Base-by-base conservation (phyloP, 495 filamentous ascomycete genomes). In the Usnea hakonensis region DNA sequence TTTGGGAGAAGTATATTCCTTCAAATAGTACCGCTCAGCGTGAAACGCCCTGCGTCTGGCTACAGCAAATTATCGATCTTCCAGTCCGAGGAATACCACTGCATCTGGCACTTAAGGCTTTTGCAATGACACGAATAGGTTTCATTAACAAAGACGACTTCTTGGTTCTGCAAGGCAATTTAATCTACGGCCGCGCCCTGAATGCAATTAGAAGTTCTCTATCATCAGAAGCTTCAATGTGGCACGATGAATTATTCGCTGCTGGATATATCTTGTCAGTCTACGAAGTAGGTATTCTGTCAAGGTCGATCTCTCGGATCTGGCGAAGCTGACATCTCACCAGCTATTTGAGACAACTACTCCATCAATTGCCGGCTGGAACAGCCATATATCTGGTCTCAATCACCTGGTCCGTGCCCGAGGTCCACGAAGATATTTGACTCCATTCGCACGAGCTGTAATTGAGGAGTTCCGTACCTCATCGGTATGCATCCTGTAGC, bases 1-100 rank as follows among this genome's bases (percentile, higher is more conserved):
- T 67, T 7, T 64, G 57, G 65, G 61, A 56, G n/a, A 64, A 52
- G 16, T 64, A 57, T n/a, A 55, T 62, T 23, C 65, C 65, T 38
- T 32, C 23, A 4, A 46, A 55, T 10, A 19, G 46, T 17, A 44
- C 33, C 11, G 61, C 48, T n/a, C 64, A 64, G 21, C 30, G 32
- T 8, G 52, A 26, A n/a, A 30, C 48, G 44, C n/a, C 57, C 21
- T 46, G 30, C 35, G 30, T 44, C 33, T 66, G 64, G 64, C 30
- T 63, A 32, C 28, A 66, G 48, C 44, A 52, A 16, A 35, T 66
- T 16, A 60, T 66, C 21, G 5, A 19, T 38, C 43, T 50, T 13
- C 43, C 44, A 1, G 28, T 56, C 16, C 33, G 14, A 9, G 36
- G 40, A 9, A 21, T 40, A 4, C 56, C 64, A 14, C 35, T 63